Base-by-base conservation (phyloP, 208 protist species). In the Leishmania lainsoni region DNA sequence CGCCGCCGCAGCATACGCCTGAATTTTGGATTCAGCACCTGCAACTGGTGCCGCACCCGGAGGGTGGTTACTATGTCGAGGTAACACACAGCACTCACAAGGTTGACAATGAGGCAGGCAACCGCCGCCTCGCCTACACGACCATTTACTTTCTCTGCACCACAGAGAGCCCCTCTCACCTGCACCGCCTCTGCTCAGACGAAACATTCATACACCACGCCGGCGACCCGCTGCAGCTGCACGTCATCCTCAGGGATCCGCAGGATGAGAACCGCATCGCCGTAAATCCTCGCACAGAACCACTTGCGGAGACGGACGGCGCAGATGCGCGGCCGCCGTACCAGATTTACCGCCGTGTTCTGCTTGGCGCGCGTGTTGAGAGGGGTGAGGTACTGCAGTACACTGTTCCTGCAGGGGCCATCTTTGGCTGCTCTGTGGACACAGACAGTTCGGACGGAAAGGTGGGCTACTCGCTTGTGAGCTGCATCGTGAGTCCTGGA, bases 121-220 rank as follows among this genome's bases (percentile, higher is more conserved):
- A 75, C 58, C 48, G 29, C 20, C 83, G 85, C 32, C 58, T 49
- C 59, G 78, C 78, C 63, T 92, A 89, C 81, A 89, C 79, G 32
- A 87, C 81, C 79, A 92, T 92, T 48, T 92, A 92, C 83, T 92
- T 92, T 71, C 72, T 92, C 26, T 76, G 90, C 52, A 90, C 84
- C 5, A 77, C 79, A 29, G 72, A 85, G 56, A 90, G 83, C 75
- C 88, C 90, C 8, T 91, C 90, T 5, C 90, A 90, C 81, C 82
- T 91, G 51, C 90, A 91, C 76, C 90, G 90, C 32, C 83, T 90
- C 32, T 75, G 80, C 73, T 86, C 86, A 5, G 90, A 91, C 51
- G 90, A 93, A 75, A 83, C 86, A 59, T 93, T 88, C 84, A 54
- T 86, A 52, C 85, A 86, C 59, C 88, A 90, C 76, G 86, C 86